A percentile compares a stretch with the other conserved stretches of the same genome.
These are phyloP conservation scores for Parathielavia appendiculata DNA, from an alignment of 495 filamentous ascomycete species.

Conservation along the genomic window DNA sequence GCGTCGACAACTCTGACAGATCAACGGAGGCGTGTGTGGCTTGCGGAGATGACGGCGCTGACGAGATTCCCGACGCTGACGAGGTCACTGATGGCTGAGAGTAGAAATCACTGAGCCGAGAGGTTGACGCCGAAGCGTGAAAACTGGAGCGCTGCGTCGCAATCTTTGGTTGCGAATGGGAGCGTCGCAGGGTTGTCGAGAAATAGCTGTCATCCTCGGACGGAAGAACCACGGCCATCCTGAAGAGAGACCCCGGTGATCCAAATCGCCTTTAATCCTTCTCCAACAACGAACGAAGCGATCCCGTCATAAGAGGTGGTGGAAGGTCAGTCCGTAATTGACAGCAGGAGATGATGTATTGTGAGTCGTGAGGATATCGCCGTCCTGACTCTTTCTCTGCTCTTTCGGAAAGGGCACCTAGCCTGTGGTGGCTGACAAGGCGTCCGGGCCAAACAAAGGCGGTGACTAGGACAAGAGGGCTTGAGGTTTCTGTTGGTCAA, in stretches of 20 bases:
- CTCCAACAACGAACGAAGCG: conserved; percentile 24
- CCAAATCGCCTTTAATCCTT: conserved; percentile 32
- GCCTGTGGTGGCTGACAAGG: conserved; percentile 18
- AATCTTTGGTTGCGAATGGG: conserved; percentile 47
- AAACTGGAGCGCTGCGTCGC: conserved; percentile 32
- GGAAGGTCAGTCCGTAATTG: conserved; percentile 3
- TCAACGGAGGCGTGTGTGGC: conserved; percentile 34
- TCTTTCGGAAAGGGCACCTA: conserved; percentile 3
- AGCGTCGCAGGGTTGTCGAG: conserved; percentile 42
- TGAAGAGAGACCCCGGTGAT: conserved; percentile 24
- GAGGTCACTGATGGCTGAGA: conserved; percentile 31
- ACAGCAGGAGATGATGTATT: background rate
- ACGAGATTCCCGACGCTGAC: conserved; percentile 44
- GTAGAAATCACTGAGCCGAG: conserved; percentile 38
- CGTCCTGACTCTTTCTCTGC: conserved; percentile 7
- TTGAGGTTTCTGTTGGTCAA: conserved; percentile 5
- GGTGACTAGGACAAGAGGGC: conserved; percentile 15
- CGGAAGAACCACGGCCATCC: conserved; percentile 45
- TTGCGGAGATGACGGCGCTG: conserved; percentile 44
- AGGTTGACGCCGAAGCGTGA: conserved; percentile 41
- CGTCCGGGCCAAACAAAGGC: conserved; percentile 24
- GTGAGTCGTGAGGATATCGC: background rate
- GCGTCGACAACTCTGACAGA: conserved; percentile 49
- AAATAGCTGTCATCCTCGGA: conserved; percentile 45
- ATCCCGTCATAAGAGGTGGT: conserved; percentile 26